phyloP scores from a whole-genome alignment of 1,284 basidiomycete species.

The Filobasidium uniguttulatum region DNA sequence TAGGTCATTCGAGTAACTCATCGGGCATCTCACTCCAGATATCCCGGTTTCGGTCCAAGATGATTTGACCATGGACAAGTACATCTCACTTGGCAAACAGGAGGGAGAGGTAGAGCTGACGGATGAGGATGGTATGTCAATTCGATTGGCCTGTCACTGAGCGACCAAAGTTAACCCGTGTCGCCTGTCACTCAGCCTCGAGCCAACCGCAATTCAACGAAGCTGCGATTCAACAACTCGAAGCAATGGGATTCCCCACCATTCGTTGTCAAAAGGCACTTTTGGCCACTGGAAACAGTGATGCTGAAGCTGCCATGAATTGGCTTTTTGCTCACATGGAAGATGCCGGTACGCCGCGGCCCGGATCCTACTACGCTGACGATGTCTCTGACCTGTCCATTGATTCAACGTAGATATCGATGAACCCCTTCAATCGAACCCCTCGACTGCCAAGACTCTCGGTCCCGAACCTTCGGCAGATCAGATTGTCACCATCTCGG shows the following conservation, averaged over 20 bases:
- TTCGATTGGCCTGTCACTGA: not conserved
- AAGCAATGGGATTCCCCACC: slow-evolving; percentile 75
- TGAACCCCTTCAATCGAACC: slow-evolving; percentile 46
- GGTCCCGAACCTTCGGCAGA: slow-evolving; percentile 51
- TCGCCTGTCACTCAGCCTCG: slow-evolving; percentile 9
- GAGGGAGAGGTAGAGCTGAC: slow-evolving; percentile 59
- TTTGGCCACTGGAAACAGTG: slow-evolving; percentile 68
- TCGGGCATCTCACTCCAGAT: slow-evolving; percentile 42
- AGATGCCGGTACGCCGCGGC: slow-evolving; percentile 55
- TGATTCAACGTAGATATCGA: slow-evolving; percentile 56
- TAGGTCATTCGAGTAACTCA: not conserved
- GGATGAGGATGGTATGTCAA: slow-evolving; percentile 40
- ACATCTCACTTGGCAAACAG: slow-evolving; percentile 61
- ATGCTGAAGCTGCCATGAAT: slow-evolving; percentile 76
- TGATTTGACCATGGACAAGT: slow-evolving; percentile 51
- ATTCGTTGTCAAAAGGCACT: slow-evolving; percentile 76
- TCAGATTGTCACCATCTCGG: no score
- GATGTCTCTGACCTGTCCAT: not conserved
- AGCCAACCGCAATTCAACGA: slow-evolving; percentile 53
- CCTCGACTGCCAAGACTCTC: slow-evolving; percentile 20
- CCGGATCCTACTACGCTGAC: no score
- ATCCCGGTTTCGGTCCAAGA: slow-evolving; percentile 69
- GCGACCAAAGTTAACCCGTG: slow-evolving; percentile 17
- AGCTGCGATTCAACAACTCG: slow-evolving; percentile 56
- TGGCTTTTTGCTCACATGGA: slow-evolving; percentile 96